phyloP scores from a whole-genome alignment of 768 basidiomycete species.

The Lactarius pseudohatsudake region DNA sequence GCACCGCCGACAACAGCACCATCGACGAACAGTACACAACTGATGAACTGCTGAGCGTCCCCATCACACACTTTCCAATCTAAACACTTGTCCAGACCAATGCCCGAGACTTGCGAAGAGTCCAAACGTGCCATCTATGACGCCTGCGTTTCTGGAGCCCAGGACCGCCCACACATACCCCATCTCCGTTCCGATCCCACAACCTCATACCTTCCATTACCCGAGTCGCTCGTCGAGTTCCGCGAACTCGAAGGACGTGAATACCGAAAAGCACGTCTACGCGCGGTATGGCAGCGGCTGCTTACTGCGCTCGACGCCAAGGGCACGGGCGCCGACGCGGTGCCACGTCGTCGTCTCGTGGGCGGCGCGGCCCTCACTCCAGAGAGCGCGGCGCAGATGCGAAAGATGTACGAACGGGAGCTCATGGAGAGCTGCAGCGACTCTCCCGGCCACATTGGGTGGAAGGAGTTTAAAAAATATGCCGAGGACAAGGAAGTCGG shows the following conservation, averaged over 20 bases:
- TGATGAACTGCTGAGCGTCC: slow-evolving; percentile 12
- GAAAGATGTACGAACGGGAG: slow-evolving; percentile 32
- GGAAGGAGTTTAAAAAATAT: slow-evolving; percentile 73
- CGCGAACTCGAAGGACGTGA: slow-evolving; percentile 61
- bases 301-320: slow-evolving; percentile 36
- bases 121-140: slow-evolving; percentile 55
- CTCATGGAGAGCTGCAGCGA: slow-evolving; percentile 39
- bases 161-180: slow-evolving; percentile 57
- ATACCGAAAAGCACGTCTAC: slow-evolving; percentile 57
- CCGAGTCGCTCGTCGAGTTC: slow-evolving; percentile 60
- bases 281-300: slow-evolving; percentile 63
- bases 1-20: background rate
- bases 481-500: slow-evolving; percentile 81
- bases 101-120: slow-evolving; percentile 30
- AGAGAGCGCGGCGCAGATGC: slow-evolving; percentile 27
- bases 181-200: slow-evolving; percentile 54
- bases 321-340: slow-evolving; percentile 29
- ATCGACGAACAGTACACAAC: background rate
- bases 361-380: slow-evolving; percentile 16
- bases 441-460: slow-evolving; percentile 51
- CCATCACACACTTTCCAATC: slow-evolving; percentile 1
- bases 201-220: slow-evolving; percentile 41
- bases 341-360: slow-evolving; percentile 30
- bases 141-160: slow-evolving; percentile 50
- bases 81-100: slow-evolving; percentile 18